phyloP scores from a whole-genome alignment of 305 asterid species.

The Solanum hybrid region DNA sequence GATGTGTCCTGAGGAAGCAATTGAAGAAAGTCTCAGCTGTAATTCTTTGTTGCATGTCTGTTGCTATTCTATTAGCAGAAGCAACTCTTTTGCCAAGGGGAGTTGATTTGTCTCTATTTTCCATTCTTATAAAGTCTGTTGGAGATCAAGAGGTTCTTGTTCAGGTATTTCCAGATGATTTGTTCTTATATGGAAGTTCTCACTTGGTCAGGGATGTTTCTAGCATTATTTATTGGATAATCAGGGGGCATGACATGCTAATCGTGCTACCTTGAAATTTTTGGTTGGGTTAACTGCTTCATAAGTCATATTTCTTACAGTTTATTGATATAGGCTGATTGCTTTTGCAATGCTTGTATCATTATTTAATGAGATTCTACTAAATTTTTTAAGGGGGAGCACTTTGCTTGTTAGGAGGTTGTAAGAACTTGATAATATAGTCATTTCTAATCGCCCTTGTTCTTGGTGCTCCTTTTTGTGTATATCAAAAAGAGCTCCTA shows the following conservation, averaged over 20 bases:
- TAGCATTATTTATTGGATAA: neutral
- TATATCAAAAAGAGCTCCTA: neutral
- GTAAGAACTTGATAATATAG: neutral
- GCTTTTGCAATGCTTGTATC: neutral
- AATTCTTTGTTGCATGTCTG: constrained; percentile 91
- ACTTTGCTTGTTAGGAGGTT: neutral
- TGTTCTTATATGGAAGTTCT: constrained; percentile 1
- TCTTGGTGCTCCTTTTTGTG: neutral
- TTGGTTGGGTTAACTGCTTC: neutral
- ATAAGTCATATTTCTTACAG: neutral
- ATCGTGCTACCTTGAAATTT: neutral
- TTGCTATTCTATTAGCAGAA: constrained; percentile 86
- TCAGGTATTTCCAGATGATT: constrained; percentile 47
- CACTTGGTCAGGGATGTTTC: constrained; percentile 1
- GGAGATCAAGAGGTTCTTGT: constrained; percentile 84
- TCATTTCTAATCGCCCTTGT: neutral
- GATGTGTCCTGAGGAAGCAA: constrained; percentile 76
- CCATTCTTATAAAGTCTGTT: constrained; percentile 79
- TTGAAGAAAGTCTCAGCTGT: constrained; percentile 59
- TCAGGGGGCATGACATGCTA: neutral
- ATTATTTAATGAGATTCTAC: neutral
- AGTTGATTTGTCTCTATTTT: constrained; percentile 90
- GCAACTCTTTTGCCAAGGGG: constrained; percentile 91
- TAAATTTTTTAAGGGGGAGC: neutral
- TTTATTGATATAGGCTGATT: neutral